phyloP scores from a whole-genome alignment of 768 basidiomycete species.

The Pisolithus microcarpus region DNA sequence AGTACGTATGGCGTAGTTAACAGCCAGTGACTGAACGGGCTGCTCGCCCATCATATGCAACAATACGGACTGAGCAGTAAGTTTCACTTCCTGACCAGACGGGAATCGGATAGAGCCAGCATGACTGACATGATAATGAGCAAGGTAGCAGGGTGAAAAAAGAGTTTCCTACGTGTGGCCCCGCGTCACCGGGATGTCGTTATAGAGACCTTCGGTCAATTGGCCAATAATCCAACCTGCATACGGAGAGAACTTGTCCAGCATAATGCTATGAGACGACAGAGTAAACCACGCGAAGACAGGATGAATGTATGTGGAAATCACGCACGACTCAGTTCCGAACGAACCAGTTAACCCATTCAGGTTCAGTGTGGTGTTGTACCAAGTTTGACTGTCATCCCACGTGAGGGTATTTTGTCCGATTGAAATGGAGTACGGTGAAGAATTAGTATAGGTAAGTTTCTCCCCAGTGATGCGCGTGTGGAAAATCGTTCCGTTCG shows the following conservation, averaged over 20 bases:
- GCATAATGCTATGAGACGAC: background rate
- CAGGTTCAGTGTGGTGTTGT: conserved; percentile 5
- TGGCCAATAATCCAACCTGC: conserved; percentile 5
- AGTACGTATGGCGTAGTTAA: conserved; percentile 5
- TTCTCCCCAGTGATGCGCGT: conserved; percentile 3
- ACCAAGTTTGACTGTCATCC: conserved; percentile 11
- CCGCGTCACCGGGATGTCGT: conserved; percentile 9
- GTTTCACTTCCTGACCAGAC: conserved; percentile 4
- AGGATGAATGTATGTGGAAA: background rate
- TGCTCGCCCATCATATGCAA: conserved; percentile 11
- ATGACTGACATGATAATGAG: background rate
- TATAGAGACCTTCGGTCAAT: conserved; percentile 7
- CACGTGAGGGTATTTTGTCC: conserved; percentile 8
- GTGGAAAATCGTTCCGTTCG: conserved; percentile 4
- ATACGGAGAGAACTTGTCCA: conserved; percentile 7
- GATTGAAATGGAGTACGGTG: conserved; percentile 9
- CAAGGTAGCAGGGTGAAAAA: background rate
- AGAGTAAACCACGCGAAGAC: no score
- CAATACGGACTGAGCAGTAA: conserved; percentile 5
- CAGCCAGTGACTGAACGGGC: conserved; percentile 4
- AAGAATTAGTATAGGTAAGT: conserved; percentile 5
- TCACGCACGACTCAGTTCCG: conserved; percentile 5
- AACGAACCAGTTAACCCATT: conserved; percentile 6
- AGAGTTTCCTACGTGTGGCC: conserved; percentile 1
- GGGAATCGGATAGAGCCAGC: conserved; percentile 8